Base-by-base conservation (phyloP, 2,329 filamentous ascomycete genomes). In the Aspergillus hiratsukae region DNA sequence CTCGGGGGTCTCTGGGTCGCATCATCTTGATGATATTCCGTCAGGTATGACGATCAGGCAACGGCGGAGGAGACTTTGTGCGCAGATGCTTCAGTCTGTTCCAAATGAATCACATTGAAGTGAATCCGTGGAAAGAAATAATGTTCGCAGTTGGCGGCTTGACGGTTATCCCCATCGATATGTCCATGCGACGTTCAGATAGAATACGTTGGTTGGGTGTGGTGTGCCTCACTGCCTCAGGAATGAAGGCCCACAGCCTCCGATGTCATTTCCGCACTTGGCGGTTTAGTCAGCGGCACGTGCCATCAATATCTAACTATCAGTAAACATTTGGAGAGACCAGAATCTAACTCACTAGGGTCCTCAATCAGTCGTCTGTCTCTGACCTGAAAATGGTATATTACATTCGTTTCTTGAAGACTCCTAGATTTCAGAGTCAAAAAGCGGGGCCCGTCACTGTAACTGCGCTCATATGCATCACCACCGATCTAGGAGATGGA, bases 1-100 rank as follows among this genome's bases (percentile, higher is more conserved):
- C 86, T 68, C 92, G 89, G 59, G 92, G 92, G 75, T 97, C 92
- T 69, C 76, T 80, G 68, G 81, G 79, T 64, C 82, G 80, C 74
- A 85, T 86, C 81, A 84, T 85, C 63, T 61, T 69, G 58, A 60
- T 50, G 59, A 61, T 48, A 58, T 14, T 23, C 23, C 4, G 11
- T 27, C 6, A 4, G 43, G 53, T 49, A 45, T 28, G 48, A 83
- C 83, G 62, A 61, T 68, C 61, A 53, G 50, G 43, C 51, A 63
- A 58, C 49, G 58, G 52, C 27, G 52, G 51, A 29, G 55, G 54
- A 46, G 57, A 60, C 21, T 57, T 56, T 50, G 41, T 23, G 56
- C 52, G 51, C 46, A 41, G 45, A 49, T 61, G 52, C 60, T 57
- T 55, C 49, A 55, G 61, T 63, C 28, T 46, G 14, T 49, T 28